These are phyloP conservation scores for Ceratocystis albifundus DNA, from an alignment of 2,329 filamentous ascomycete species.

Conservation along the genomic window DNA sequence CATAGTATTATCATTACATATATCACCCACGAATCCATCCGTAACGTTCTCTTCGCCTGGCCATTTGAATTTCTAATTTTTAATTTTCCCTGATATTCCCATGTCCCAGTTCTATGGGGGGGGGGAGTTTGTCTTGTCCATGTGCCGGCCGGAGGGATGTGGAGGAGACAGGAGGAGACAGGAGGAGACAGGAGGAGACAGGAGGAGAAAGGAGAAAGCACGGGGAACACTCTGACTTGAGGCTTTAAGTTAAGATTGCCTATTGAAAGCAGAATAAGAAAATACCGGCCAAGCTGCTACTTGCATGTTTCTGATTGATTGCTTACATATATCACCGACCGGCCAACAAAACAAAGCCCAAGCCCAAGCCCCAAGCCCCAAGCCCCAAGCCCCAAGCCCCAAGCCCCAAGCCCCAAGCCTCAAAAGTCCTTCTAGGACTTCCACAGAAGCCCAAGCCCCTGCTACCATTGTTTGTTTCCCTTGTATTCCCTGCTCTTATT, in stretches of 20 bases:
- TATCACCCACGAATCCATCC: background rate
- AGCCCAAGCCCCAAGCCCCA: no score
- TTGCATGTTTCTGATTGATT: background rate
- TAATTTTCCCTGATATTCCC: background rate
- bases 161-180: background rate
- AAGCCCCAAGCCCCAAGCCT: no score
- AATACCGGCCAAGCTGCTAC: background rate
- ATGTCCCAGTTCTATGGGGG: background rate
- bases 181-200: no score
- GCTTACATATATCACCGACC: background rate
- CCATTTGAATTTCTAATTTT: background rate
- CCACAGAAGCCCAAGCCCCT: background rate
- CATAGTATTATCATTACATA: background rate
- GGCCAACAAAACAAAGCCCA: no score
- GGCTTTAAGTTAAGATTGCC: background rate
- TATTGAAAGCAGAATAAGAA: background rate
- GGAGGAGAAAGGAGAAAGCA: background rate
- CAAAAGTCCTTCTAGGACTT: background rate
- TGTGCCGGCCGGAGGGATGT: no score
- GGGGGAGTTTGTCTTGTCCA: no score
- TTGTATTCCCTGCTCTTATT: no score
- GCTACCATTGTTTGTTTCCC: background rate
- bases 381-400: no score
- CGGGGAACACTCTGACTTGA: background rate
- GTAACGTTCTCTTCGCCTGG: constrained; percentile 1